phyloP scores from a whole-genome alignment of 108 stramenopile genomes.

The Pseudonitzschia delicatissima region DNA sequence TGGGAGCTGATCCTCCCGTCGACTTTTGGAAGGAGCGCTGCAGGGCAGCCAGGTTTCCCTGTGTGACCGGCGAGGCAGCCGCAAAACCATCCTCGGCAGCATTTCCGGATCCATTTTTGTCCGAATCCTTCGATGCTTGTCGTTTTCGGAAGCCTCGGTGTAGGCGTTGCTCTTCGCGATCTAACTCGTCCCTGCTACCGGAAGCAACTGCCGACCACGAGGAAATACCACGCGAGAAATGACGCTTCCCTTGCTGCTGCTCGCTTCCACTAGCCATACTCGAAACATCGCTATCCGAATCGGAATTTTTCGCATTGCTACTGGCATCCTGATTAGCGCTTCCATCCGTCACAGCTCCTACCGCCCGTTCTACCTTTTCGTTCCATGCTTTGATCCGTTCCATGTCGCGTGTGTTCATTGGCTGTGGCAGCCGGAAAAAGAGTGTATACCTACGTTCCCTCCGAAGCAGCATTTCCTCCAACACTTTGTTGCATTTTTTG shows the following conservation, averaged over 20 bases:
- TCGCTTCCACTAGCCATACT: conserved; percentile 41
- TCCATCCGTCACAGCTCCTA: conserved; percentile 62
- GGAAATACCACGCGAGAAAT: conserved; percentile 68
- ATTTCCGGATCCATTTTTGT: conserved; percentile 19
- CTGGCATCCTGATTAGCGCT: neutral
- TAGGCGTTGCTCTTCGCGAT: conserved; percentile 65
- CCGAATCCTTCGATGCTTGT: neutral
- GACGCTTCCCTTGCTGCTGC: too few relatives aligned
- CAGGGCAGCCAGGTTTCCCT: conserved; percentile 65
- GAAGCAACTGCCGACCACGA: conserved; percentile 75
- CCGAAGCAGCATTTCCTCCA: conserved; percentile 78
- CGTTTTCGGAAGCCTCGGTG: conserved; percentile 61
- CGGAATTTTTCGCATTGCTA: conserved; percentile 27
- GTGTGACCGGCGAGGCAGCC: conserved; percentile 49
- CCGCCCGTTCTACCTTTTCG: conserved; percentile 75
- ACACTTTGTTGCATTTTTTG: conserved; percentile 82
- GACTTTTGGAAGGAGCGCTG: conserved; percentile 46
- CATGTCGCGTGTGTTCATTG: conserved; percentile 52
- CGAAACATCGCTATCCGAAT: conserved; percentile 40
- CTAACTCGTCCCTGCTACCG: conserved; percentile 77
- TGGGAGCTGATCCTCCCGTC: conserved; percentile 15
- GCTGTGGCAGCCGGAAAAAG: conserved; percentile 66
- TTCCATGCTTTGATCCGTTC: conserved; percentile 77
- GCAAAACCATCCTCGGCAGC: conserved; percentile 78
- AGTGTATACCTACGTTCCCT: conserved; percentile 78